Conservation (phyloP, 2,329 filamentous ascomycete genomes). For the Hypoxylon sp. region DNA sequence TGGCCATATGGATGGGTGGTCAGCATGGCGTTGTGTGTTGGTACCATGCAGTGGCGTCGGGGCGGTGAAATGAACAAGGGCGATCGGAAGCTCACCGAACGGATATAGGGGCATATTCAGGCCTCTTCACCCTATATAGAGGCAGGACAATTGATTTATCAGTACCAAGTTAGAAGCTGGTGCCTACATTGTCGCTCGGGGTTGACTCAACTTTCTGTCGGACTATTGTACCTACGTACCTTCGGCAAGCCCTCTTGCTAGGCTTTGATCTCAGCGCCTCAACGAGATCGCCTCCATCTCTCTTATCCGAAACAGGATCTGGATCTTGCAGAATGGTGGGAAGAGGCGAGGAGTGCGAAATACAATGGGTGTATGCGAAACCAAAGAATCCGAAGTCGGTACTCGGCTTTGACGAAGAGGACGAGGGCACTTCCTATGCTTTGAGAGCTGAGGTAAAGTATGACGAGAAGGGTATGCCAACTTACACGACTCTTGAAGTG, state of each 20-base stretch:
- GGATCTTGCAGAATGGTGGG: not conserved
- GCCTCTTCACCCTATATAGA: not conserved
- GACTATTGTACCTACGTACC: too few species aligned
- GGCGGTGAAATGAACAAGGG: not conserved
- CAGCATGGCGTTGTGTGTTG: not conserved
- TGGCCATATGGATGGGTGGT: not conserved
- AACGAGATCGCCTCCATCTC: not conserved
- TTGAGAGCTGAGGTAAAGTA: slow-evolving; percentile 1
- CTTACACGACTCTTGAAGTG: slow-evolving; percentile 10
- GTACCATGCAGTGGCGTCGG: not conserved
- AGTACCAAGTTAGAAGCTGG: not conserved
- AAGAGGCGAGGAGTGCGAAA: not conserved
- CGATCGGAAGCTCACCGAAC: not conserved
- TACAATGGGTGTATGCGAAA: slow-evolving; percentile 1
- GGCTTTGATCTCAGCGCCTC: not conserved
- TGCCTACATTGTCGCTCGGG: not conserved
- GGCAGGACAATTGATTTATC: too few species aligned
- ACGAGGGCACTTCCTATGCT: not conserved
- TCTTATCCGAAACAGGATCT: not conserved
- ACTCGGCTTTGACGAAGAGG: not conserved
- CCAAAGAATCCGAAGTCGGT: not conserved
- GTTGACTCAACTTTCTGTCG: not conserved
- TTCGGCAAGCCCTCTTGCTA: too few species aligned
- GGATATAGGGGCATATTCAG: not conserved
- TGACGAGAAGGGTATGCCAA: not conserved